Evolutionary conservation across 768 basidiomycete genomes (phyloP).

Genomic region (Phaeotremella skinneri): DNA sequence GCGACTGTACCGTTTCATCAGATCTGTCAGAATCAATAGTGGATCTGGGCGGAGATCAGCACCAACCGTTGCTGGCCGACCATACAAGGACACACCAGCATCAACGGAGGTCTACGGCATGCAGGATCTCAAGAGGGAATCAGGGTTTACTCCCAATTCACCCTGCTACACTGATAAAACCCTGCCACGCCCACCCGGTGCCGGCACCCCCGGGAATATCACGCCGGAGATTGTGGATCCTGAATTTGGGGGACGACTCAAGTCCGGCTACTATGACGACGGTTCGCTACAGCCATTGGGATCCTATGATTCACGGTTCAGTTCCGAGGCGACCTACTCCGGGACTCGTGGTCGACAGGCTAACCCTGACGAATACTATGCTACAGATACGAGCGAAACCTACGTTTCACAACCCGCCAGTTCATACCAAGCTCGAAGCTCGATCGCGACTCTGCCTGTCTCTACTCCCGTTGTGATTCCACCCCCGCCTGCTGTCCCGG

Average conservation of each 20-base stretch:
- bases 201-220: neutral
- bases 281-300: constrained; percentile 40
- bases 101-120: constrained; percentile 11
- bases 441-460: constrained; percentile 4
- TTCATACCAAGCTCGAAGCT: neutral
- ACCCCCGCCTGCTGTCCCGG: constrained; percentile 58
- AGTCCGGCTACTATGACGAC: constrained; percentile 33
- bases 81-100: constrained; percentile 15
- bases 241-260: constrained; percentile 20
- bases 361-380: constrained; percentile 1
- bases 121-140: constrained; percentile 21
- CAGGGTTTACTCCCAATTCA: constrained; percentile 8
- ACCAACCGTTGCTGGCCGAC: constrained; percentile 30
- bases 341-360: neutral
- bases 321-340: constrained; percentile 1
- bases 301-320: constrained; percentile 30
- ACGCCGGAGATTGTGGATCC: constrained; percentile 1
- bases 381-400: constrained; percentile 1
- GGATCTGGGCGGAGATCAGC: constrained; percentile 51
- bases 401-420: neutral
- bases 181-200: constrained; percentile 23
- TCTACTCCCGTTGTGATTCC: constrained; percentile 15
- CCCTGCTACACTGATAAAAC: constrained; percentile 29
- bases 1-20: constrained; percentile 59
- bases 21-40: constrained; percentile 65